Evolutionary conservation across 2,329 filamentous ascomycete species (phyloP).

Genomic region (Neofusicoccum laricinum): DNA sequence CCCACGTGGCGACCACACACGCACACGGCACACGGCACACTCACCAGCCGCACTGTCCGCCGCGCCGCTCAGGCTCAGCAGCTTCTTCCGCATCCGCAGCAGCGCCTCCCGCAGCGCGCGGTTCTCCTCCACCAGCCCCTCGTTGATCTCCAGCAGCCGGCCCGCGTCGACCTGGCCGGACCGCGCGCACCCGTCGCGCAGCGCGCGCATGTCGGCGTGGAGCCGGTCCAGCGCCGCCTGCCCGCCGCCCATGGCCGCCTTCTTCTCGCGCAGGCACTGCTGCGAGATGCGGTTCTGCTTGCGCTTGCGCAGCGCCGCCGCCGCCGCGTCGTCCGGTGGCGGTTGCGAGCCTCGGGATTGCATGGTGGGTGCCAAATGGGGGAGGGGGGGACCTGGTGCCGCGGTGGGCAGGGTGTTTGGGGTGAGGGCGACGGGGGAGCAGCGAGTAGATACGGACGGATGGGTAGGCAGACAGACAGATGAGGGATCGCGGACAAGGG

Average conservation of each 20-base stretch:
- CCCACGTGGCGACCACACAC: no score
- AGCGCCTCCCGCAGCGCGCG: background rate
- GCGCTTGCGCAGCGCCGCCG: background rate
- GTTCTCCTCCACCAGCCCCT: slow-evolving; percentile 7
- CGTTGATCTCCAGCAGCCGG: background rate
- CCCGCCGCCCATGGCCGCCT: background rate
- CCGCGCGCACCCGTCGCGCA: background rate
- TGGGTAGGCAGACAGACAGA: no score
- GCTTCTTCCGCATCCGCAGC: slow-evolving; percentile 8
- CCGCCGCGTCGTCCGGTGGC: background rate
- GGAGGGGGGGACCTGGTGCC: no score
- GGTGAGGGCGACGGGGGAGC: no score
- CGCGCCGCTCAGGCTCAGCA: slow-evolving; percentile 6
- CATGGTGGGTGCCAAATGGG: background rate
- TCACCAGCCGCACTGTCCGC: slow-evolving; percentile 9
- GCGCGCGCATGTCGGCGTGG: background rate
- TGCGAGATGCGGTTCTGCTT: slow-evolving; percentile 16
- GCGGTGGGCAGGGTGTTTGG: no score
- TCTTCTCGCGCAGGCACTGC: slow-evolving; percentile 16
- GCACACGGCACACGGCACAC: background rate
- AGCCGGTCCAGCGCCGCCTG: background rate
- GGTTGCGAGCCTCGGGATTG: background rate
- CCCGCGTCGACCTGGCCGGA: background rate
- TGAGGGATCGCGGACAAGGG: no score
- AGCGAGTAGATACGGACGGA: no score